Base-by-base conservation (phyloP, 1,139 yeast species). In the Debaryomycetaceae sp. region DNA sequence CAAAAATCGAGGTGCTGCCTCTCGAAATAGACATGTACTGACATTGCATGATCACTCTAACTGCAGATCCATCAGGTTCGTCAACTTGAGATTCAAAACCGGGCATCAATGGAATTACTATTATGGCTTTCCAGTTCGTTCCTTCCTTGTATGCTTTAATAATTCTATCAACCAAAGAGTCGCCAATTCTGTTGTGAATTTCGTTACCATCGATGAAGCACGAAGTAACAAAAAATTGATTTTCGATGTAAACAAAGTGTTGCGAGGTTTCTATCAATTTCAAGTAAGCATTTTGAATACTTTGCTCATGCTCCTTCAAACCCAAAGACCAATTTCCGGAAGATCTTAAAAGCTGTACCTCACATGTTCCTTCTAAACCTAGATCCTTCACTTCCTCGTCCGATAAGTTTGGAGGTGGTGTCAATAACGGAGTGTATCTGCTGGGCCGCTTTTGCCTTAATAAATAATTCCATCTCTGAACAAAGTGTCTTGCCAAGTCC, bases 51-150 rank as follows among this genome's bases (percentile, higher is more conserved):
- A 95, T 95, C 33, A 93, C 87, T 56, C 99, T 80, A 6, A 95
- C 93, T 22, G 96, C 82, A 0, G 97, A 86, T 5, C 97, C 99
- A 54, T 90, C 97, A 6, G 95, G 87, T 52, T 87, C 81, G 62
- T 93, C 98, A 34, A 95, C 96, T 54, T 90, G 89, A 14, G 96
- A 84, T 58, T 88, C 96, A 62, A 95, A 95, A 0, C 99, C 99
- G 1, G 99, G 99, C 95, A 93, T 89, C 54, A 95, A 72, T 3
- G 99, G 99, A 49, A 95, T 89, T 5, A 93, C 78, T 49, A 93
- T 84, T 17, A 90, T 78, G 1, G 98, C 98, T 53, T 84, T 84
- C 99, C 99, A 95, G 24, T 72, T 65, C 44, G 83, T 86, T 4
- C 83, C 82, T 49, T 85, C 87, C 48, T 79, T 78, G 58, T 87